These are phyloP conservation scores for Eremothecium cymbalariae DNA, from an alignment of 1,139 yeast species.

Conservation along the genomic window DNA sequence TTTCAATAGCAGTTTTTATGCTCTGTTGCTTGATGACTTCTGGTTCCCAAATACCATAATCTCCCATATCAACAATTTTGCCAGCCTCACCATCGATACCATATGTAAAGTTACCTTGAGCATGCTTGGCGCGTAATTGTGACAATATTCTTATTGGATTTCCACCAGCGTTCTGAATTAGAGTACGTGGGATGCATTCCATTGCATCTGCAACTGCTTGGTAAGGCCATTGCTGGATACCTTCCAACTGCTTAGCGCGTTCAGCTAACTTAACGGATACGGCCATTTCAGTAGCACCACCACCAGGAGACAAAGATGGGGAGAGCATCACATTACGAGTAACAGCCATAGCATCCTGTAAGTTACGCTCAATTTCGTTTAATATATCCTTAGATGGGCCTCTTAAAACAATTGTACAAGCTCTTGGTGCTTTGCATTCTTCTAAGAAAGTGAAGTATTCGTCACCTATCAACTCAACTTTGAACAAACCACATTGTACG, in stretches of 20 bases:
- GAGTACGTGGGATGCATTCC: slow-evolving; percentile 95
- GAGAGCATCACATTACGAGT: slow-evolving; percentile 92
- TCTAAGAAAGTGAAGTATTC: slow-evolving; percentile 87
- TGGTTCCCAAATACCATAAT: slow-evolving; percentile 98
- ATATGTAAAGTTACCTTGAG: slow-evolving; percentile 72
- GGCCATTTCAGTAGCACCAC: slow-evolving; percentile 99
- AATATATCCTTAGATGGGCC: slow-evolving; percentile 97
- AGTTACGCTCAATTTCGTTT: slow-evolving; percentile 91
- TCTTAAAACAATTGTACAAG: slow-evolving; percentile 86
- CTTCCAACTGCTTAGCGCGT: slow-evolving; percentile 86
- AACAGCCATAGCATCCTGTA: slow-evolving; percentile 98
- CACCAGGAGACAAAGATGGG: slow-evolving; percentile 95
- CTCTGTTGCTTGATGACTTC: slow-evolving; percentile 96
- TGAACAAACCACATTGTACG: slow-evolving; percentile 78
- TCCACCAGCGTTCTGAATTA: slow-evolving; percentile 96
- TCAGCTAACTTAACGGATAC: slow-evolving; percentile 83
- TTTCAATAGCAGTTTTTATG: slow-evolving; percentile 92
- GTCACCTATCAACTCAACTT: slow-evolving; percentile 92
- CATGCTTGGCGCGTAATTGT: slow-evolving; percentile 92
- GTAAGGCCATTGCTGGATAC: slow-evolving; percentile 97
- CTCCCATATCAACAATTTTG: slow-evolving; percentile 89
- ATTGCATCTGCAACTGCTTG: slow-evolving; percentile 98
- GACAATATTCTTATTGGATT: slow-evolving; percentile 86
- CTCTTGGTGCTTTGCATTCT: slow-evolving; percentile 77
- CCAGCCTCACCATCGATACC: slow-evolving; percentile 97